phyloP scores from a whole-genome alignment of 202 grass and related monocot species.

The Alloteropsis angusta region DNA sequence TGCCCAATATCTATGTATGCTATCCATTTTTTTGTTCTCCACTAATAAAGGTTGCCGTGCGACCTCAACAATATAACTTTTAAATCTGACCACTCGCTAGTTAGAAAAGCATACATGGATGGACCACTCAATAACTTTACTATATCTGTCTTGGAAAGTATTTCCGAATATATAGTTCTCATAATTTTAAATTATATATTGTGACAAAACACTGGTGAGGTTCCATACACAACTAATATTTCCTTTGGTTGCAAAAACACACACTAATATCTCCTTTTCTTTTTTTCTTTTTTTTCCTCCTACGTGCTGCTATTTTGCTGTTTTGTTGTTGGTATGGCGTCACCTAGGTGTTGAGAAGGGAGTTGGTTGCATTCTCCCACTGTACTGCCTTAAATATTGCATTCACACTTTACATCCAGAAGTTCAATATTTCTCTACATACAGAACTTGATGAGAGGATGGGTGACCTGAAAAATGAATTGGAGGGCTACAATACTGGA shows the following conservation, averaged over 20 bases:
- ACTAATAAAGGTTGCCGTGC: not conserved
- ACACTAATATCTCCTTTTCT: not conserved
- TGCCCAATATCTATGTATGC: too few relatives aligned
- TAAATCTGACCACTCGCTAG: not conserved
- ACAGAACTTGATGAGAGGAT: constrained; percentile 93
- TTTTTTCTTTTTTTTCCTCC: not conserved
- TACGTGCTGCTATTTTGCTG: not conserved
- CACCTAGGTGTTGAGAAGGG: not conserved
- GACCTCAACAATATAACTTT: not conserved
- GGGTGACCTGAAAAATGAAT: constrained; percentile 80
- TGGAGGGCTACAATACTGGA: constrained; percentile 69
- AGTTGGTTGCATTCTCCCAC: not conserved
- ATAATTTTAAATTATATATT: not conserved
- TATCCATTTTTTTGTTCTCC: not conserved
- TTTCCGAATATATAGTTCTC: not conserved
- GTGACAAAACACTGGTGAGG: not conserved
- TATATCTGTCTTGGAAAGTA: not conserved
- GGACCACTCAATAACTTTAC: not conserved
- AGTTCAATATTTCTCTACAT: not conserved
- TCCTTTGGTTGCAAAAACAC: too few relatives aligned
- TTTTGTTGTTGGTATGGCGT: not conserved
- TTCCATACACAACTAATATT: not conserved
- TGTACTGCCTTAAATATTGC: not conserved
- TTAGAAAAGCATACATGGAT: not conserved
- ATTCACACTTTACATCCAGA: not conserved